These are phyloP conservation scores for Cyberlindnera xishuangbannaensis DNA, from an alignment of 805 yeast species.

Conservation along the genomic window DNA sequence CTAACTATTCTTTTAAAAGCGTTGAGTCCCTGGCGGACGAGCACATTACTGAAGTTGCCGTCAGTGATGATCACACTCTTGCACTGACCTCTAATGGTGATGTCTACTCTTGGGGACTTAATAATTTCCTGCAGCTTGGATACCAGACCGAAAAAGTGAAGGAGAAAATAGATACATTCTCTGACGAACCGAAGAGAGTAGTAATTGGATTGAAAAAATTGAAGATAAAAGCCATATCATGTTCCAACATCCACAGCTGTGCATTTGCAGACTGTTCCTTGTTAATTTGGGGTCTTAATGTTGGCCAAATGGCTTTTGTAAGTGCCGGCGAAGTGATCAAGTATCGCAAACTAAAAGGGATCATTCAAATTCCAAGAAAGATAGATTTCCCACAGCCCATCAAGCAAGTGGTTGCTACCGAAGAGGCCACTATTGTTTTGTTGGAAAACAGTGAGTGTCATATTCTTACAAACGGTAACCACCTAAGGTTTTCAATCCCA, in stretches of 20 bases:
- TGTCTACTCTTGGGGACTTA: conserved; percentile 79
- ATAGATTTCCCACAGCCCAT: conserved; percentile 36
- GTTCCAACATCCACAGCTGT: conserved; percentile 66
- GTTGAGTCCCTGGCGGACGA: conserved; percentile 35
- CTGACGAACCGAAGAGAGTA: conserved; percentile 25
- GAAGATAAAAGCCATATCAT: conserved; percentile 29
- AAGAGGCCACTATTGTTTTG: conserved; percentile 62
- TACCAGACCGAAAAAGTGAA: conserved; percentile 29
- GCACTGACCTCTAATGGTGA: conserved; percentile 46
- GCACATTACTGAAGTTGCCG: conserved; percentile 32
- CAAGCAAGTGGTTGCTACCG: conserved; percentile 56
- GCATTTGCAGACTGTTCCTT: conserved; percentile 43
- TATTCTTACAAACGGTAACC: conserved; percentile 52
- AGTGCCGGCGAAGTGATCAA: conserved; percentile 27
- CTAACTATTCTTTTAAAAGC: conserved; percentile 38
- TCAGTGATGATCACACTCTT: conserved; percentile 65
- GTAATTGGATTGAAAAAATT: conserved; percentile 25
- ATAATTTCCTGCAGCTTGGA: conserved; percentile 64
- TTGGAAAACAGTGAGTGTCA: conserved; percentile 55
- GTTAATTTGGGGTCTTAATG: conserved; percentile 73
- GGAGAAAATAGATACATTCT: conserved; percentile 22
- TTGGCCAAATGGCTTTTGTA: conserved; percentile 73
- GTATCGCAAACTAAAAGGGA: conserved; percentile 31
- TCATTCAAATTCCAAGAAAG: conserved; percentile 35
- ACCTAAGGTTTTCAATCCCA: conserved; percentile 42